Evolutionary conservation across 2,329 filamentous ascomycete species (phyloP).

Genomic region (Phyllosticta ampelicida): DNA sequence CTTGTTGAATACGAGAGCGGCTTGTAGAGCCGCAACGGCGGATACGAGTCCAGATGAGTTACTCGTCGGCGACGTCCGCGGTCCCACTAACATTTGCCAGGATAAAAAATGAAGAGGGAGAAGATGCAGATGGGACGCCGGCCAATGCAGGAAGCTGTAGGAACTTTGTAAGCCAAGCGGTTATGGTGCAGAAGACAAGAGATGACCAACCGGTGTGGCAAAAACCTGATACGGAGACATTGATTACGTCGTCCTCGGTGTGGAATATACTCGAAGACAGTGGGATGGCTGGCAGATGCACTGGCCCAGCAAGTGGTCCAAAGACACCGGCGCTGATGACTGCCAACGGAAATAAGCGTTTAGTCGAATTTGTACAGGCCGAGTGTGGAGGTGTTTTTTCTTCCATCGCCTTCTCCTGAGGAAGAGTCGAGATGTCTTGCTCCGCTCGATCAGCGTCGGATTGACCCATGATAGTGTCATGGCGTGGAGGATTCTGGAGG

Average conservation of each 20-base stretch:
- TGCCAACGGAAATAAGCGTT: conserved; percentile 28
- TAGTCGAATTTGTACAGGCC: conserved; percentile 26
- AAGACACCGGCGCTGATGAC: conserved; percentile 34
- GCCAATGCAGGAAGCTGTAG: conserved; percentile 31
- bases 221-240: conserved; percentile 36
- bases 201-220: conserved; percentile 21
- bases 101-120: conserved; percentile 30
- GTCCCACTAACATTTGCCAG: too few relatives aligned
- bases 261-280: conserved; percentile 29
- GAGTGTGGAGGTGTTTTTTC: conserved; percentile 23
- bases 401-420: background rate
- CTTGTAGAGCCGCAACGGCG: too few relatives aligned
- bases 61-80: too few relatives aligned
- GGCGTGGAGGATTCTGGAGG: too few relatives aligned
- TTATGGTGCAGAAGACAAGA: too few relatives aligned
- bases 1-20: too few relatives aligned
- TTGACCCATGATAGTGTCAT: background rate
- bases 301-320: conserved; percentile 34
- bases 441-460: background rate
- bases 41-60: too few relatives aligned
- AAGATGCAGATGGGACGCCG: conserved; percentile 31
- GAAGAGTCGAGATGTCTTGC: background rate
- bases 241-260: conserved; percentile 27
- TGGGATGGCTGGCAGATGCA: conserved; percentile 34
- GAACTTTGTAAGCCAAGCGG: conserved; percentile 10